Percentiles rank a stretch among this genome's conserved stretches.
phyloP scores from a whole-genome alignment of 1,284 basidiomycete genomes.

The Violaceomyces palustris region DNA sequence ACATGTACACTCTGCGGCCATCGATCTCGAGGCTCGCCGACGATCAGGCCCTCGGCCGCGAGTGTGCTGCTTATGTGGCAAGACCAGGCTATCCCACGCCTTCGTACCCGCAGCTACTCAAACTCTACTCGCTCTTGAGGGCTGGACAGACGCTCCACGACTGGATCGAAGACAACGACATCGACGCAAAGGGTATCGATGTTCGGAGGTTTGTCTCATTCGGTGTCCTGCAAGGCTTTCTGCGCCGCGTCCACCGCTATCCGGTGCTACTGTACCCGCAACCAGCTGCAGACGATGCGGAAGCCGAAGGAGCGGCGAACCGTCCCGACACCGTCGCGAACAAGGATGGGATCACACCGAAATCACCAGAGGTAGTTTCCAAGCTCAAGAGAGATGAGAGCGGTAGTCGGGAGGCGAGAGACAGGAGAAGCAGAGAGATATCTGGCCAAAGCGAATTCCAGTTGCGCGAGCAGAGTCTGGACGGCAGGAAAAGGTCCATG shows the following conservation, averaged over 20 bases:
- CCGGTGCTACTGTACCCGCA: conserved; percentile 62
- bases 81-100: conserved; percentile 60
- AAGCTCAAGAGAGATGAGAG: conserved; percentile 17
- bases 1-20: conserved; percentile 86
- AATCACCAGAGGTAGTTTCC: neutral
- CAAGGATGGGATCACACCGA: neutral
- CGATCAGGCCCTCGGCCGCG: conserved; percentile 72
- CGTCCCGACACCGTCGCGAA: neutral
- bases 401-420: conserved; percentile 25
- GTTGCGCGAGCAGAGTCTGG: conserved; percentile 8
- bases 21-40: conserved; percentile 77
- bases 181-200: conserved; percentile 67
- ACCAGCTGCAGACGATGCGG: neutral
- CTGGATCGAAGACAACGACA: conserved; percentile 77
- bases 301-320: neutral
- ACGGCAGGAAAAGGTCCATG: neutral
- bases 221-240: conserved; percentile 96
- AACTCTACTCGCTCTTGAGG: conserved; percentile 79
- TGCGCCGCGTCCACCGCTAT: conserved; percentile 86
- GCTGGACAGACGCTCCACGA: conserved; percentile 77
- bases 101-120: conserved; percentile 60
- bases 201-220: conserved; percentile 92
- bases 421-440: conserved; percentile 19
- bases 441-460: conserved; percentile 19
- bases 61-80: conserved; percentile 85